Conservation (phyloP, 129 eudicot species). For the Flaveria brownii region DNA sequence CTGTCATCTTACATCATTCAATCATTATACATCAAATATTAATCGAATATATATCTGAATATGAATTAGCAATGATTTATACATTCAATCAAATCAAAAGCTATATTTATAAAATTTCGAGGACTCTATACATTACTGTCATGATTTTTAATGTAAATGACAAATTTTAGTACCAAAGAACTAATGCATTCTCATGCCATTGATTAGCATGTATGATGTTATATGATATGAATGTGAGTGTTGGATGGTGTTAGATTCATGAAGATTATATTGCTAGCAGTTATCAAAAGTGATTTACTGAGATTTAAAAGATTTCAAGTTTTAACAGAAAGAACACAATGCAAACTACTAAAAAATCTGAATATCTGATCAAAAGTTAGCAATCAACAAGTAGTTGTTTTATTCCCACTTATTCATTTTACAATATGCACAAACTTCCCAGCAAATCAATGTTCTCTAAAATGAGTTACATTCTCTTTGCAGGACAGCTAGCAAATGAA, state of each 20-base stretch:
- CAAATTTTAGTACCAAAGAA: not conserved
- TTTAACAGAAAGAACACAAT: slow-evolving; percentile 6
- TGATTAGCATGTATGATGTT: not conserved
- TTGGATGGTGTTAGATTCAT: not conserved
- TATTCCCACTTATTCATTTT: slow-evolving; percentile 27
- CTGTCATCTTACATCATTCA: not conserved
- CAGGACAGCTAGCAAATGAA: not conserved
- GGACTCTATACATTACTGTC: not conserved
- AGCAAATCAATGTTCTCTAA: slow-evolving; percentile 2
- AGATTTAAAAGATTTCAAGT: not conserved
- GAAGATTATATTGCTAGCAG: not conserved
- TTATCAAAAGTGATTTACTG: slow-evolving; percentile 2
- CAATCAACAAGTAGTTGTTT: slow-evolving; percentile 16
- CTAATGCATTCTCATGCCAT: not conserved
- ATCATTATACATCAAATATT: not conserved
- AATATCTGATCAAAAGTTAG: slow-evolving; percentile 15
- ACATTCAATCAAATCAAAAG: not conserved
- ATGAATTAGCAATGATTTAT: not conserved
- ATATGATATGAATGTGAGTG: not conserved
- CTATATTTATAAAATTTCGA: not conserved
- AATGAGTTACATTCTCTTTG: slow-evolving; percentile 23
- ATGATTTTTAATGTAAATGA: not conserved
- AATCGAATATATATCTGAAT: not conserved
- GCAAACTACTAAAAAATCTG: slow-evolving; percentile 1
- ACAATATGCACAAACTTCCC: slow-evolving; percentile 29